Evolutionary conservation across 2,329 filamentous ascomycete species (phyloP).

Genomic region (Penicillium digitatum): DNA sequence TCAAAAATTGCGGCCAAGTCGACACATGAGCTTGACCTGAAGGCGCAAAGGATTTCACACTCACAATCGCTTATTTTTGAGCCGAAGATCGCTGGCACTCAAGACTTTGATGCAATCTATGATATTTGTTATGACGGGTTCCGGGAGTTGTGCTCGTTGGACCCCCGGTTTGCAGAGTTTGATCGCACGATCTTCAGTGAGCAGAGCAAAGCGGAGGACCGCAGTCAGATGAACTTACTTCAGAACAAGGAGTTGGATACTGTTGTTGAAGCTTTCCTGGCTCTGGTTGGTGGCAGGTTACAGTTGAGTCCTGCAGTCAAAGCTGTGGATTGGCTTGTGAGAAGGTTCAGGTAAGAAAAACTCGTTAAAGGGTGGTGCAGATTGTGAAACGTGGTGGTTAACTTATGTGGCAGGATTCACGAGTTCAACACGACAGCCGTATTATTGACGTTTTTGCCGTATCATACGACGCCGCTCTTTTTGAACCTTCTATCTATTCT

Average conservation of each 20-base stretch:
- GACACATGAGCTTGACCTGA: conserved; percentile 85
- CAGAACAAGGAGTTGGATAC: conserved; percentile 80
- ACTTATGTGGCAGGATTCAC: conserved; percentile 62
- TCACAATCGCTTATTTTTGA: conserved; percentile 95
- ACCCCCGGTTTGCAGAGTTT: conserved; percentile 72
- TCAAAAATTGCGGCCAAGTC: conserved; percentile 86
- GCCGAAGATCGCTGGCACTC: conserved; percentile 72
- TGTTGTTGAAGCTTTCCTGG: conserved; percentile 77
- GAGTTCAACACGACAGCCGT: conserved; percentile 79
- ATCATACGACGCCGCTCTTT: conserved; percentile 82
- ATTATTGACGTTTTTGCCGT: conserved; percentile 84
- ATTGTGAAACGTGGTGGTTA: conserved; percentile 17
- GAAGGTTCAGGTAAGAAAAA: conserved; percentile 70
- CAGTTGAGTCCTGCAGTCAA: conserved; percentile 84
- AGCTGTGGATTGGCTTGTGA: conserved; percentile 88
- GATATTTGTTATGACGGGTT: conserved; percentile 85
- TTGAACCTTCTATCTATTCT: conserved; percentile 82
- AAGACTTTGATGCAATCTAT: conserved; percentile 87
- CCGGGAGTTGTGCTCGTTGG: conserved; percentile 82
- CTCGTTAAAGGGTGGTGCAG: not conserved
- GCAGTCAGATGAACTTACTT: conserved; percentile 72
- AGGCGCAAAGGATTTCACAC: conserved; percentile 86
- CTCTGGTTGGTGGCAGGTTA: conserved; percentile 69
- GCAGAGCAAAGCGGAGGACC: conserved; percentile 84
- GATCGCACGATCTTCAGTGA: conserved; percentile 81